A percentile compares a stretch with the other conserved stretches of the same genome.
These are phyloP conservation scores for Circinella umbellata DNA, from an alignment of 371 early-diverging fungal genomes.

Conservation along the genomic window DNA sequence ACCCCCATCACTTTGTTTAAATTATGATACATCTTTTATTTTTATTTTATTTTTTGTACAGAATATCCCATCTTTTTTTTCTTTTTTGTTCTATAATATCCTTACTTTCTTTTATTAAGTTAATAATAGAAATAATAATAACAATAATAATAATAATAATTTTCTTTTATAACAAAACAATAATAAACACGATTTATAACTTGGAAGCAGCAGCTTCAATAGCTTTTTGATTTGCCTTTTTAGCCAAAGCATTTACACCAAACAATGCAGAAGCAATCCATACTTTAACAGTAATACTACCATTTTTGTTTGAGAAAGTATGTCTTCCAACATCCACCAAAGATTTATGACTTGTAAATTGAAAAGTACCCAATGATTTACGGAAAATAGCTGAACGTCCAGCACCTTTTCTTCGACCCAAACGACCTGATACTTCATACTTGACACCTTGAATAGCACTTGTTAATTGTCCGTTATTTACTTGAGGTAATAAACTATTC, in stretches of 20 bases:
- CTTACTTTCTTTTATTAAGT: too few relatives aligned
- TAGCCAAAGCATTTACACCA: conserved; percentile 52
- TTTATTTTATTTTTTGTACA: too few relatives aligned
- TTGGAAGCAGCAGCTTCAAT: conserved; percentile 25
- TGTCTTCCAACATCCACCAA: conserved; percentile 58
- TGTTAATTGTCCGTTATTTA: conserved; percentile 45
- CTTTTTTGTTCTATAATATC: too few relatives aligned
- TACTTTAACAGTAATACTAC: conserved; percentile 59
- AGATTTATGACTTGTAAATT: conserved; percentile 53
- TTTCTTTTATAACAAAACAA: background rate
- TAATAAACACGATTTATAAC: too few relatives aligned
- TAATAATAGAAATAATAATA: too few relatives aligned
- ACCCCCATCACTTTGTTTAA: too few relatives aligned
- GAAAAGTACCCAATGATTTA: conserved; percentile 55
- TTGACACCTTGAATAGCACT: conserved; percentile 58
- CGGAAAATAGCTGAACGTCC: conserved; percentile 47
- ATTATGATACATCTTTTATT: too few relatives aligned
- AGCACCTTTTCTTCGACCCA: conserved; percentile 53
- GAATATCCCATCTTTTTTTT: too few relatives aligned
- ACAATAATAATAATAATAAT: too few relatives aligned
- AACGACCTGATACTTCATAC: conserved; percentile 55
- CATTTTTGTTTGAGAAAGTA: conserved; percentile 57
- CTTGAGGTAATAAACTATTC: conserved; percentile 52
- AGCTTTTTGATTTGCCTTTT: conserved; percentile 37
- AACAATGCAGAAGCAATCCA: conserved; percentile 57